These are phyloP conservation scores for Beauveria varroae DNA, from an alignment of 2,329 filamentous ascomycete species.

Conservation along the genomic window DNA sequence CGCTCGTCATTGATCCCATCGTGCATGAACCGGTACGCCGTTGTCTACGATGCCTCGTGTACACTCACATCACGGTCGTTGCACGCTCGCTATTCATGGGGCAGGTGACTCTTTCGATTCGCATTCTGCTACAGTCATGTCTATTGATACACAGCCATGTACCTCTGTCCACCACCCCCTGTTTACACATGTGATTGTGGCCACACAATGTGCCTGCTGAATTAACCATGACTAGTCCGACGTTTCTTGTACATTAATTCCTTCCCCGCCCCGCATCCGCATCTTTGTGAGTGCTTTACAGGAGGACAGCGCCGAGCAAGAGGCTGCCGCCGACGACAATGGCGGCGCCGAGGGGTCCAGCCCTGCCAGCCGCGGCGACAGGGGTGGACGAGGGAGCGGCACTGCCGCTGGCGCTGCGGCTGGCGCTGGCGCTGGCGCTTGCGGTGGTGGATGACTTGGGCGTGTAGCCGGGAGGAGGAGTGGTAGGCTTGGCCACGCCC, in stretches of 20 bases:
- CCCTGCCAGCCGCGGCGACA: background rate
- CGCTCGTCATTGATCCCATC: background rate
- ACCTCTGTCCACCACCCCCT: background rate
- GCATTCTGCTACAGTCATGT: background rate
- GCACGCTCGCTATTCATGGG: background rate
- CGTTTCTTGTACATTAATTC: background rate
- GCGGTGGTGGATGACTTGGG: background rate
- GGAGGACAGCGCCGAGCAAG: constrained; percentile 11
- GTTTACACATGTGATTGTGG: background rate
- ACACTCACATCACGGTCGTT: background rate
- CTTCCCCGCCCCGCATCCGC: too few relatives aligned
- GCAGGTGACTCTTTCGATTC: background rate
- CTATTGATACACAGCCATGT: constrained; percentile 5
- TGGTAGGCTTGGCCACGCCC: constrained; percentile 12
- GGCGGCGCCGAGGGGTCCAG: background rate
- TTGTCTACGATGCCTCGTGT: background rate
- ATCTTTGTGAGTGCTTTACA: background rate
- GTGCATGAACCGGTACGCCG: background rate
- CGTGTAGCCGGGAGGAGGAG: constrained; percentile 9
- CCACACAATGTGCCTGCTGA: background rate
- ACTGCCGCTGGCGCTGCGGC: background rate
- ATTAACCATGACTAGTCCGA: background rate
- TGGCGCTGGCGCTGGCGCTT: background rate
- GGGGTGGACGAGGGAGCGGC: background rate
- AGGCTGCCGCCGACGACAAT: constrained; percentile 12